Evolutionary conservation across 129 eudicot species (phyloP), one percentile per base, ranked within the genome.

Genomic region (Chrysanthemum lavandulifolium): DNA sequence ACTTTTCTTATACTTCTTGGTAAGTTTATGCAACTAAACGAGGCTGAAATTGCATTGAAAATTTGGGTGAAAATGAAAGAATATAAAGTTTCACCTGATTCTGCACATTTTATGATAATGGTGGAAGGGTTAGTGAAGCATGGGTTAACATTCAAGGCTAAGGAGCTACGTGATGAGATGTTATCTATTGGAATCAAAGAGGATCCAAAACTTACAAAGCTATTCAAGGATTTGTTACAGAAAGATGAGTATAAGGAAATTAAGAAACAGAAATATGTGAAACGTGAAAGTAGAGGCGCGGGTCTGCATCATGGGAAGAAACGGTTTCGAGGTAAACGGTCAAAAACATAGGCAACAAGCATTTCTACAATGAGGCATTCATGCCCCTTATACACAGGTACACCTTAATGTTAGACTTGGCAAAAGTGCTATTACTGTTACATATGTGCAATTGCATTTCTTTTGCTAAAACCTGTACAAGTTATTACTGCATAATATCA

Each of bases 51-150:
- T 82, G 96, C 84, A 2, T 73, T 91, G 65, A 81, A 74, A 86
- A 80, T 90, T 64, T 95, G 99, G 99, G 77, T 55, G 45, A 85
- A 82, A 40, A 90, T 95, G 97, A 80, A 75, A 61, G 75, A 73
- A 21, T 86, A 79, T 71, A 79, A 74, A 59, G 87, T 90, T 63
- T 60, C 62, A n/a, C 87, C 83, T 10, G 90, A 82, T 69, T 54
- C 77, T 60, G 81, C 61, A 59, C 96, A 82, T 80, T 95, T 84
- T 68, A 43, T 59, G 68, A 54, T 81, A 14, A 70, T 95, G 78
- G 87, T 95, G 40, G 84, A 84, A 76, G 96, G 96, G 43, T 72
- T 95, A 78, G 83, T 57, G 63, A 83, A 71, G 33, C 72, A 84
- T 55, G 88, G 88, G 48, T 69, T 89, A 70, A 43, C 76, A 27